phyloP scores from a whole-genome alignment of 2,329 filamentous ascomycete genomes.

The Fusarium xylarioides region DNA sequence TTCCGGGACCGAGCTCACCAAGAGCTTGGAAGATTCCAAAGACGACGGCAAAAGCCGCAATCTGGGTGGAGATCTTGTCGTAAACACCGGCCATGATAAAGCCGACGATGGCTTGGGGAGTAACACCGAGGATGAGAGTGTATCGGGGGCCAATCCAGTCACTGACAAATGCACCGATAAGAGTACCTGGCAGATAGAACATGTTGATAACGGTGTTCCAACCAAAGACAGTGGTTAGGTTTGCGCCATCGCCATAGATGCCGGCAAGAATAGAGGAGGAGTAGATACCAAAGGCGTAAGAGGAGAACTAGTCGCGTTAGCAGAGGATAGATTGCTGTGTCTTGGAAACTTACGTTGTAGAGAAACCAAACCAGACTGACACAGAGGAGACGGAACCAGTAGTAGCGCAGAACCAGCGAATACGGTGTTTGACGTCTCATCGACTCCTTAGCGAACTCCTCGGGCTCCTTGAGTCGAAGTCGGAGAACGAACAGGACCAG shows the following conservation, averaged over 20 bases:
- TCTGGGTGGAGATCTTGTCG: constrained; percentile 66
- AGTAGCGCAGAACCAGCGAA: constrained; percentile 67
- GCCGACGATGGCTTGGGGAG: constrained; percentile 78
- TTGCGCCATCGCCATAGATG: constrained; percentile 65
- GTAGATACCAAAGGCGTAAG: constrained; percentile 88
- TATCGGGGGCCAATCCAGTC: constrained; percentile 83
- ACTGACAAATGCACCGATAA: constrained; percentile 78
- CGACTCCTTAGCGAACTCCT: constrained; percentile 76
- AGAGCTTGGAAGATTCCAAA: constrained; percentile 52
- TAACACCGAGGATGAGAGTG: constrained; percentile 76
- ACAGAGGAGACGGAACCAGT: constrained; percentile 75
- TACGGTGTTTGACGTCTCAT: constrained; percentile 72
- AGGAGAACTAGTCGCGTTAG: constrained; percentile 66
- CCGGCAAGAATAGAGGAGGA: constrained; percentile 76
- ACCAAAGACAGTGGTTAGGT: constrained; percentile 81
- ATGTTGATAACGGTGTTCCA: constrained; percentile 90
- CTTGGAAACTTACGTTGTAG: constrained; percentile 66
- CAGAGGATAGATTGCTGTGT: accelerated
- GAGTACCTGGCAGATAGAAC: constrained; percentile 87
- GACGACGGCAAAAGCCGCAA: constrained; percentile 51
- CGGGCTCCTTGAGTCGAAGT: constrained; percentile 78
- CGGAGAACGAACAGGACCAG: constrained; percentile 76
- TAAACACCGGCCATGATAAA: constrained; percentile 92
- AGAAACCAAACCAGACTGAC: constrained; percentile 86
- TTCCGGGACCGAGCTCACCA: constrained; percentile 76